A percentile compares a stretch with the other conserved stretches of the same genome.
phyloP scores from a whole-genome alignment of 139 green algal genomes.

The Coelastrella sp. region DNA sequence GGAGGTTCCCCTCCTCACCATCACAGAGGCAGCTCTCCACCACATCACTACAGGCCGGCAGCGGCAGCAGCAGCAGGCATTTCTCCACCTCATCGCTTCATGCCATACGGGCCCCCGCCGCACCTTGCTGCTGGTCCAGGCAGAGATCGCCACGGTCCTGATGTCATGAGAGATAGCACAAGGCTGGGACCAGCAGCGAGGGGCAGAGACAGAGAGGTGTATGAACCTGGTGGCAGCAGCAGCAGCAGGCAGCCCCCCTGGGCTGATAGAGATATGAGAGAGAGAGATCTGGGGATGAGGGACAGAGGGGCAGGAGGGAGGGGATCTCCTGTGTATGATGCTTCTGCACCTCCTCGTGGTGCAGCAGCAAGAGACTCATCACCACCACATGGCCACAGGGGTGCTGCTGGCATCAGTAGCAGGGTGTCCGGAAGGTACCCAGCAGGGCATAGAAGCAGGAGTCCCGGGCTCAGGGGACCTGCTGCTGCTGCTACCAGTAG shows the following conservation, averaged over 20 bases:
- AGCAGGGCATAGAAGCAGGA: conserved; percentile 14
- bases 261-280: background rate
- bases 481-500: background rate
- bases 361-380: background rate
- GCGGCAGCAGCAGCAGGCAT: too few species aligned
- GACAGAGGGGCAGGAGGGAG: background rate
- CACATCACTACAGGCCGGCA: background rate
- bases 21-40: background rate
- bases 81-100: background rate
- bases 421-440: too few species aligned
- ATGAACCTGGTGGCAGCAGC: background rate
- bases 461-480: background rate
- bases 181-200: too few species aligned
- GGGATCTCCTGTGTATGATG: conserved; percentile 35
- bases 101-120: background rate
- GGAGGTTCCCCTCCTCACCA: conserved; percentile 16
- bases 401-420: background rate
- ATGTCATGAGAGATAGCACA: background rate
- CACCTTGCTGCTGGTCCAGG: background rate
- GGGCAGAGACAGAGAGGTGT: too few species aligned
- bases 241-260: background rate
- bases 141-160: background rate
- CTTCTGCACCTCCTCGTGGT: conserved; percentile 5
- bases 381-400: too few species aligned
- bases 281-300: background rate